Evolutionary conservation across 2,329 filamentous ascomycete species (phyloP).

Genomic region (Mariannaea elegans): DNA sequence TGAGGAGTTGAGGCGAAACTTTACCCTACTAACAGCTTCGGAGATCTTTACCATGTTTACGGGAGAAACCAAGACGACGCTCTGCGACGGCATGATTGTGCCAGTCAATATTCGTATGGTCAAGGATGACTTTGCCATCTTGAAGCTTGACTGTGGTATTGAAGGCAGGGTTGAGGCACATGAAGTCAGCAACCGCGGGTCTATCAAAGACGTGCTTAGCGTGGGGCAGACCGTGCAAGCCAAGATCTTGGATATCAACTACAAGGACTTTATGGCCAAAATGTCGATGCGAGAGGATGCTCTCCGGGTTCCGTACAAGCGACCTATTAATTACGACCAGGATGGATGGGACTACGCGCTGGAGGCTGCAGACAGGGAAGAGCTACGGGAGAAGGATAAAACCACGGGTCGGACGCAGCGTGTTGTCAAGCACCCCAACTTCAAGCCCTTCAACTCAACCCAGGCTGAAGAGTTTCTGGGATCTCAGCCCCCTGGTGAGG

Average conservation of each 20-base stretch:
- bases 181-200: constrained; percentile 79
- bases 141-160: constrained; percentile 91
- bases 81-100: constrained; percentile 91
- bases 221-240: constrained; percentile 86
- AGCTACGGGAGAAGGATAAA: constrained; percentile 86
- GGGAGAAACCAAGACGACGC: constrained; percentile 85
- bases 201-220: constrained; percentile 77
- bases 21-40: constrained; percentile 73
- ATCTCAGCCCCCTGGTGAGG: constrained; percentile 84
- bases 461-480: constrained; percentile 95
- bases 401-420: constrained; percentile 85
- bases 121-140: constrained; percentile 92
- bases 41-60: constrained; percentile 97
- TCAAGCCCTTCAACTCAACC: constrained; percentile 89
- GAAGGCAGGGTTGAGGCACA: constrained; percentile 86
- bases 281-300: constrained; percentile 86
- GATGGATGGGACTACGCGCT: constrained; percentile 88
- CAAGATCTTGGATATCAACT: constrained; percentile 88
- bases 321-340: constrained; percentile 74
- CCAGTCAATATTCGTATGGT: constrained; percentile 88
- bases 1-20: constrained; percentile 89
- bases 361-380: constrained; percentile 83
- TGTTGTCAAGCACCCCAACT: constrained; percentile 97
- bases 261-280: constrained; percentile 84
- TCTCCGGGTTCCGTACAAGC: constrained; percentile 76